Evolutionary conservation across 1,284 basidiomycete species (phyloP), one percentile per base, ranked within the genome.

Genomic region (Trametes versicolor): DNA sequence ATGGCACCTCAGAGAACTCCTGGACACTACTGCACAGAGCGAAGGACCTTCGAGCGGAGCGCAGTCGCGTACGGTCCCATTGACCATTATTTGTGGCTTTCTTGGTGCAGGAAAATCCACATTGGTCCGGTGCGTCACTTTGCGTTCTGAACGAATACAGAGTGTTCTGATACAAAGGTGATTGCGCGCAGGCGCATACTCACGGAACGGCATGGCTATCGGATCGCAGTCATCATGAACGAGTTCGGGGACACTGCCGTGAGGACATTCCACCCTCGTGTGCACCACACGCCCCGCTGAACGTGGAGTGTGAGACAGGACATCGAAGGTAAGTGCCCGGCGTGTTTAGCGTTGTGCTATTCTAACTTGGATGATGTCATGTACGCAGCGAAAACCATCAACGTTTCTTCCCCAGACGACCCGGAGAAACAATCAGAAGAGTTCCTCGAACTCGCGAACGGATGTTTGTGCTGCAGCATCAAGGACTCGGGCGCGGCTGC

Each of bases 211-310:
- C 96, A 98, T 84, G 96, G 96, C 1, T 95, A 96, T 74, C 88
- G 93, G 47, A 97, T 98, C 67, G 96, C 96, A 4, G 96, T 98
- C 27, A 97, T 98, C 72, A 96, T 98, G 95, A 98, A 98, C 74
- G 96, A 96, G 75, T 95, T 95, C 73, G 93, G 92, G 13, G 92
- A 94, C 74, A 92, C 92, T 45, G 90, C 91, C 71, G 92, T 93
- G 72, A 73, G 88, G 23, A 34, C 50, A 25, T 27, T 17, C 36
- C 45, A 17, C 32, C 43, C 34, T 36, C 43, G 21, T 19, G 34
- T 37, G 23, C 29, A 15, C 17, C 12, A 19, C 9, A 3, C 21
- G 17, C 41, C 12, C 10, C 23, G 50, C 56, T 62, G 58, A 65
- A 73, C 25, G 17, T 17, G 29, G 39, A 8, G 23, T 7, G 50